A percentile compares a stretch with the other conserved stretches of the same genome.
phyloP scores from a whole-genome alignment of 2,329 filamentous ascomycete genomes.

The Clonostachys chloroleuca region DNA sequence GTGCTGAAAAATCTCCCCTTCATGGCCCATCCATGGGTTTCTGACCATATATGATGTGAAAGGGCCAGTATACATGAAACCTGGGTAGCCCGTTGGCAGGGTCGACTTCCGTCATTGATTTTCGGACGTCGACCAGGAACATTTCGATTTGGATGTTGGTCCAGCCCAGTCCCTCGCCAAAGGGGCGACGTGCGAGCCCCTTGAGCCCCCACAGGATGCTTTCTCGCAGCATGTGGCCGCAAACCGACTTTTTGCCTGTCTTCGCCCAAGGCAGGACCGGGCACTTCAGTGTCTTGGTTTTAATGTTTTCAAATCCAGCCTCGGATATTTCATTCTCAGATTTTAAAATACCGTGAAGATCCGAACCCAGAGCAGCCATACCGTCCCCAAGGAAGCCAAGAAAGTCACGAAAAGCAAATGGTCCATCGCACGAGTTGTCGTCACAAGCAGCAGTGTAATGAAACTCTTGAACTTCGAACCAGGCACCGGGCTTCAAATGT shows the following conservation, averaged over 20 bases:
- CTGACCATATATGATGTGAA: not conserved
- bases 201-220: not conserved
- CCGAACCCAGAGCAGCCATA: not conserved
- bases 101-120: not conserved
- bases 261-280: constrained; percentile 3
- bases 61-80: not conserved
- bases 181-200: not conserved
- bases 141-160: not conserved
- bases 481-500: constrained; percentile 4
- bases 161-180: not conserved
- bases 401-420: constrained; percentile 43
- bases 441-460: constrained; percentile 23
- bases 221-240: not conserved
- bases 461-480: constrained; percentile 2
- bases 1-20: no score
- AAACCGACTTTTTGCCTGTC: not conserved
- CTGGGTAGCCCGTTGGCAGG: no score
- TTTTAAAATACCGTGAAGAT: constrained; percentile 24
- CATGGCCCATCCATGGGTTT: not conserved
- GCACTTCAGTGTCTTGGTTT: constrained; percentile 1
- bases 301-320: constrained; percentile 2
- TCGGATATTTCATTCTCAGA: not conserved
- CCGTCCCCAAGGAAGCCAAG: constrained; percentile 16
- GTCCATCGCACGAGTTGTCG: constrained; percentile 34
- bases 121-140: not conserved